phyloP scores from a whole-genome alignment of 805 yeast species.

The Barnettozyma wickerhamii region DNA sequence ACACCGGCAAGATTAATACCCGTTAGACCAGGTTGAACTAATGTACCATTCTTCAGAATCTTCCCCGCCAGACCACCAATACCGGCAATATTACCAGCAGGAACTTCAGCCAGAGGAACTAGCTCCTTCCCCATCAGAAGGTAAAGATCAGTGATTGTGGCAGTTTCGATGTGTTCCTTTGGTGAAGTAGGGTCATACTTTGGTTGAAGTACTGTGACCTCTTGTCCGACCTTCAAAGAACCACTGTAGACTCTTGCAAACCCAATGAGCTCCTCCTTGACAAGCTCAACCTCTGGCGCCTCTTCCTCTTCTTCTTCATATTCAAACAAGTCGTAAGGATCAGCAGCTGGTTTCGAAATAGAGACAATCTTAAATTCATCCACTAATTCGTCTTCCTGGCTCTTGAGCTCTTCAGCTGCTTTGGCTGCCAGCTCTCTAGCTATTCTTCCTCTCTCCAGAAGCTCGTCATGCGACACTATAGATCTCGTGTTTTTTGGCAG shows the following conservation, averaged over 20 bases:
- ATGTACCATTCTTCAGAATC: constrained; percentile 82
- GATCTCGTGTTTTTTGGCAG: constrained; percentile 53
- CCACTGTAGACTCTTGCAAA: constrained; percentile 91
- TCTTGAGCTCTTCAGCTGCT: constrained; percentile 56
- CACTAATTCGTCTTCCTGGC: constrained; percentile 13
- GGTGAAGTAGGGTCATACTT: constrained; percentile 70
- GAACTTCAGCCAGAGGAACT: constrained; percentile 70
- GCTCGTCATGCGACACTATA: constrained; percentile 47
- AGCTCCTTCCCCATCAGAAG: constrained; percentile 92
- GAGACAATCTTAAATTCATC: constrained; percentile 15
- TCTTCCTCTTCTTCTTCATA: constrained; percentile 51
- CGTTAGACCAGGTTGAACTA: constrained; percentile 50
- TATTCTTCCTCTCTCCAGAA: constrained; percentile 54
- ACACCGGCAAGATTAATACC: constrained; percentile 80
- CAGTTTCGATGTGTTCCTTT: constrained; percentile 48
- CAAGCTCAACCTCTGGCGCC: constrained; percentile 36
- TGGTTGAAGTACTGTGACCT: constrained; percentile 77
- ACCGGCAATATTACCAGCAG: constrained; percentile 94
- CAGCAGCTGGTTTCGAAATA: constrained; percentile 27
- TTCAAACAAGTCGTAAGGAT: constrained; percentile 39
- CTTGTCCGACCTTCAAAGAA: constrained; percentile 68
- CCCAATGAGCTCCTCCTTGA: constrained; percentile 71
- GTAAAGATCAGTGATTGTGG: constrained; percentile 65
- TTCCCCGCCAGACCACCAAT: constrained; percentile 85
- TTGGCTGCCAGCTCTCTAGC: constrained; percentile 66